Evolutionary conservation across 1,139 yeast genomes (phyloP).

Genomic region (Sugiyamaella neomexicana): DNA sequence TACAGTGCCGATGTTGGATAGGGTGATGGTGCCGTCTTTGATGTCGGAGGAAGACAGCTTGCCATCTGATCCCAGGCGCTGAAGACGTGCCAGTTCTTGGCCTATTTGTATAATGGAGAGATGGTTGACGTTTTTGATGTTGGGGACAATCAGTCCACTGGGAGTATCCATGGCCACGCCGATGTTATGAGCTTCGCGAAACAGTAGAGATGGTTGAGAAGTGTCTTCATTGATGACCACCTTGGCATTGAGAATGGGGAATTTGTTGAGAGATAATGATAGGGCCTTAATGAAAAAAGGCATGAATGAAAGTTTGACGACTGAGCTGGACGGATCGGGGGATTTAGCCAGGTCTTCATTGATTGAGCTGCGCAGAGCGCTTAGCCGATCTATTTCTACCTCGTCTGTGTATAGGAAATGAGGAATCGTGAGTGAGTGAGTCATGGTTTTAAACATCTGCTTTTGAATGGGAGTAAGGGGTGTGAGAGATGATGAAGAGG

Average conservation of each 20-base stretch:
- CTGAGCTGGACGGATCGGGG: slow-evolving; percentile 17
- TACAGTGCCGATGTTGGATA: slow-evolving; percentile 74
- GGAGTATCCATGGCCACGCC: slow-evolving; percentile 77
- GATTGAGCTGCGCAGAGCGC: slow-evolving; percentile 30
- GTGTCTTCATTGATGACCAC: slow-evolving; percentile 28
- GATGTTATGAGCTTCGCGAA: slow-evolving; percentile 43
- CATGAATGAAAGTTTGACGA: slow-evolving; percentile 38
- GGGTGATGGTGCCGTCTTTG: slow-evolving; percentile 74
- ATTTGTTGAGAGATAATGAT: slow-evolving; percentile 35
- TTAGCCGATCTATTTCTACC: slow-evolving; percentile 34
- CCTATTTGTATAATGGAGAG: slow-evolving; percentile 64
- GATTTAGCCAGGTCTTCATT: slow-evolving; percentile 29
- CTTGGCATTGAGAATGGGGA: slow-evolving; percentile 37
- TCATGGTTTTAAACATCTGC: slow-evolving; percentile 42
- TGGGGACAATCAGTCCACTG: slow-evolving; percentile 71
- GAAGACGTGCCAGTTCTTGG: slow-evolving; percentile 56
- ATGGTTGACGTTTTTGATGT: slow-evolving; percentile 67
- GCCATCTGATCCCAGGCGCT: slow-evolving; percentile 61
- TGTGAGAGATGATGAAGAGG: slow-evolving; percentile 12
- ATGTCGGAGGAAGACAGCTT: slow-evolving; percentile 68
- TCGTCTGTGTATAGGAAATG: slow-evolving; percentile 42
- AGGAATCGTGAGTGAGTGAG: slow-evolving; percentile 39
- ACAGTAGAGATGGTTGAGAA: slow-evolving; percentile 32
- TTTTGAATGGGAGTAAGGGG: slow-evolving; percentile 38
- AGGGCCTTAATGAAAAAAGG: slow-evolving; percentile 42